Conservation (phyloP, 441 rosid species). For the Aleurites moluccanus region DNA sequence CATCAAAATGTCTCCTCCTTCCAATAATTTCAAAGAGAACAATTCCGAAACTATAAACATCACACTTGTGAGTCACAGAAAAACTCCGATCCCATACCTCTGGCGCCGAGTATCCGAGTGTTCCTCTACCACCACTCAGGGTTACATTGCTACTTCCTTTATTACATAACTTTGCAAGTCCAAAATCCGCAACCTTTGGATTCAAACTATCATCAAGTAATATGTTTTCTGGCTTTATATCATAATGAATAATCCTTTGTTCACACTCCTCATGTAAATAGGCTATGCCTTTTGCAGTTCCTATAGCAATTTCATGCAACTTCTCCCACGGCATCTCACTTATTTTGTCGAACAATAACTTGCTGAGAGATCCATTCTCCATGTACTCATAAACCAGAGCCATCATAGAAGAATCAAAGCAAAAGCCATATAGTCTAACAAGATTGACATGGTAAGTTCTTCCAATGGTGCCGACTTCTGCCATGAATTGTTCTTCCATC, state of each 20-base stretch:
- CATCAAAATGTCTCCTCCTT: constrained; percentile 21
- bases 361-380: constrained; percentile 31
- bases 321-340: constrained; percentile 20
- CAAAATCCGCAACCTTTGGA: constrained; percentile 33
- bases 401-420: constrained; percentile 23
- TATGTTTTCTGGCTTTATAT: constrained; percentile 31
- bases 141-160: constrained; percentile 14
- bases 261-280: constrained; percentile 34
- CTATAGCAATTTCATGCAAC: constrained; percentile 27
- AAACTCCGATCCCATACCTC: constrained; percentile 14
- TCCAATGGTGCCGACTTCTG: constrained; percentile 33
- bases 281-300: constrained; percentile 29
- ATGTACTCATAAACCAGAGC: constrained; percentile 32
- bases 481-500: constrained; percentile 30
- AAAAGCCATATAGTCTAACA: constrained; percentile 32
- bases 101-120: constrained; percentile 25
- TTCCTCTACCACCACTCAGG: constrained; percentile 20
- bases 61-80: constrained; percentile 28
- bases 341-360: constrained; percentile 14
- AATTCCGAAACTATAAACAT: constrained; percentile 36
- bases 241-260: constrained; percentile 23
- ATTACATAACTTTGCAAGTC: constrained; percentile 27
- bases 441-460: constrained; percentile 32
- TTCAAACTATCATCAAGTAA: constrained; percentile 25
- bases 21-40: constrained; percentile 30